Conservation (phyloP, 495 filamentous ascomycete species). For the Xylaria scruposa region DNA sequence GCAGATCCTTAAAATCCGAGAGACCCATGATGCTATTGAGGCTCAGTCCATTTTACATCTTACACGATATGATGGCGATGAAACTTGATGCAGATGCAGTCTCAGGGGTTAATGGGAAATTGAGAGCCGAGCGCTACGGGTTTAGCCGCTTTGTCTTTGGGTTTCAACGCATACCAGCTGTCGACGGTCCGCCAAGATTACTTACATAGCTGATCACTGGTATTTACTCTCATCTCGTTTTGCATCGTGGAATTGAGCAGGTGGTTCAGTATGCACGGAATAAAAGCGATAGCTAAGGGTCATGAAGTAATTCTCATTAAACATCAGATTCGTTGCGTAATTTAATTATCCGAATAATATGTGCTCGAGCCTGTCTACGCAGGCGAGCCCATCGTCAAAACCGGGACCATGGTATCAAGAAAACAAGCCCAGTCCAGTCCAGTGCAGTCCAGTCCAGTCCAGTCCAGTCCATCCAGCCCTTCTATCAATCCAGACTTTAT, state of each 20-base stretch:
- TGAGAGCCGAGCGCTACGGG: neutral
- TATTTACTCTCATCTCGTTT: neutral
- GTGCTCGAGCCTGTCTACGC: conserved; percentile 15
- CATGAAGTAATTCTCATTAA: conserved; percentile 5
- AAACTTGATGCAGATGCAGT: neutral
- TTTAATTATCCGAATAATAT: neutral
- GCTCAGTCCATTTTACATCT: conserved; percentile 9
- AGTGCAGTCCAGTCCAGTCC: neutral
- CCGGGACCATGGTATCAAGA: conserved; percentile 27
- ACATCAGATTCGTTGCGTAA: neutral
- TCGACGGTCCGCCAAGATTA: conserved; percentile 15
- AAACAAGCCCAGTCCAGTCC: neutral
- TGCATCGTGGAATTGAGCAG: neutral
- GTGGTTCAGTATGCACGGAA: neutral
- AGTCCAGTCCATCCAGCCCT: neutral
- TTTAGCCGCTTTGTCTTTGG: neutral
- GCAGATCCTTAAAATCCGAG: conserved; percentile 6
- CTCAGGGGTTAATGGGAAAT: neutral
- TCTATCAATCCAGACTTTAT: conserved; percentile 22
- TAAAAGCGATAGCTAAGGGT: neutral
- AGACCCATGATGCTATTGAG: conserved; percentile 23
- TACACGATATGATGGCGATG: neutral
- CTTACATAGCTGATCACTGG: neutral
- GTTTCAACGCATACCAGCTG: conserved; percentile 14
- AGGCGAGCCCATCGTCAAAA: conserved; percentile 23